Base-by-base conservation (phyloP, 2,329 filamentous ascomycete species). In the Ceratocystis smalleyi region DNA sequence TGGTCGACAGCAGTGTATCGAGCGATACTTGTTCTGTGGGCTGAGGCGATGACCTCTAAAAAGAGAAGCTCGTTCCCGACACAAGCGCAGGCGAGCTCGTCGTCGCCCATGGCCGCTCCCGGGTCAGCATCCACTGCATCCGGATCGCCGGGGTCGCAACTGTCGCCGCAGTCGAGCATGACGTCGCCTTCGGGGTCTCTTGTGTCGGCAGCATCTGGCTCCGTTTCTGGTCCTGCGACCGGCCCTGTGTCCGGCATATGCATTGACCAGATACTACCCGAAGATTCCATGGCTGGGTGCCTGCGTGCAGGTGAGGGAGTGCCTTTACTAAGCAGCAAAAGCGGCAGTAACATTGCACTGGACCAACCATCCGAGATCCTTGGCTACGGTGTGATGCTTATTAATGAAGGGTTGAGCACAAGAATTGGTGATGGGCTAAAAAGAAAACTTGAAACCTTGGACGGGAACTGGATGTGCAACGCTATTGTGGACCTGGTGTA, bases 1-100 rank as follows among this genome's bases (percentile, higher is more conserved):
- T 89, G 85, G 85, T 76, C 83, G n/a, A 81, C 79, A 1, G 85
- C 84, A 2, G 75, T 88, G 49, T 88, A 89, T 71, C 82, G 86
- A n/a, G 84, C 79, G 1, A 79, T 79, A 3, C 74, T 87, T 64
- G 79, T 84, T 49, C 74, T 86, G 1, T 87, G 83, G 84, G 77
- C 79, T 1, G 82, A 86, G 68, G 81, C 82, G 68, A 72, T 86
- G 22, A 35, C 43, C 22, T 32, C 17, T 3, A 57, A 63, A 40
- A 30, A 10, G 19, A 19, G 19, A 24, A n/a, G 40, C 24, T 3
- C 59, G 5, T 30, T 45, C 5, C 43, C 35, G 19, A 43, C 30
- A 3, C 45, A 61, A 30, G 43, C 43, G 2, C 54, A 32, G 8
- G 27, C 54, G 15, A 57, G 24, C 17, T 57, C 27, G 24, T 57